phyloP scores from a whole-genome alignment of 306 rosid genomes.

The Sesbania bispinosa region DNA sequence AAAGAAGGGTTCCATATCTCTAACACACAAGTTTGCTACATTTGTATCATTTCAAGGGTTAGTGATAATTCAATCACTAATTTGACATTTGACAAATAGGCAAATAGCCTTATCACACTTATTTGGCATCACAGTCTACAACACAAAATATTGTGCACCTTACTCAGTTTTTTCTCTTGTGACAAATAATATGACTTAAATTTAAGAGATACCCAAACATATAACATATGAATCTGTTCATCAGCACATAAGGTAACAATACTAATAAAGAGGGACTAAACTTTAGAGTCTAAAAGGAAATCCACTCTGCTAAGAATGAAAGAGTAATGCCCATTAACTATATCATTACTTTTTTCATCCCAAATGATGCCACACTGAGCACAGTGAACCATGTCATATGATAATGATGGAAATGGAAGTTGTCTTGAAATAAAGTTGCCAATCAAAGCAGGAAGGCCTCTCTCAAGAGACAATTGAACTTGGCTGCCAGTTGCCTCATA shows the following conservation, averaged over 20 bases:
- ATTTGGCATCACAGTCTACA: conserved; percentile 10
- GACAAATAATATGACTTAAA: conserved; percentile 15
- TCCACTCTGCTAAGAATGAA: conserved; percentile 21
- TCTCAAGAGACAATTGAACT: conserved; percentile 97
- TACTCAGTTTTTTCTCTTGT: conserved; percentile 12
- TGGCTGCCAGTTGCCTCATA: conserved; percentile 98
- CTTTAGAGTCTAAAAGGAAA: background rate
- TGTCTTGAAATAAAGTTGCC: conserved; percentile 73
- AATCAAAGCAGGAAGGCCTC: conserved; percentile 98
- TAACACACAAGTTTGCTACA: too few species aligned
- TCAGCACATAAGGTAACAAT: conserved; percentile 46
- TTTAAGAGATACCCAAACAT: background rate
- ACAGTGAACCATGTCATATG: conserved; percentile 96
- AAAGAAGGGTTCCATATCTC: too few species aligned
- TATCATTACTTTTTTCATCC: conserved; percentile 72
- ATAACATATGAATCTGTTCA: conserved; percentile 27
- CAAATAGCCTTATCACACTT: background rate
- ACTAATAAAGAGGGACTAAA: conserved; percentile 4
- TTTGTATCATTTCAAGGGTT: too few species aligned
- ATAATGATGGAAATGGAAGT: conserved; percentile 92
- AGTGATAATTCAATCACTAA: conserved; percentile 3
- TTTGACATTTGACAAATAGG: conserved; percentile 11
- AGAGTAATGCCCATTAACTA: conserved; percentile 4
- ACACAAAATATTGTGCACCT: background rate
- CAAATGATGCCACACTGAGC: conserved; percentile 92